Base-by-base conservation (phyloP, 345 rosid genomes). In the Crucihimalaya himalaica region DNA sequence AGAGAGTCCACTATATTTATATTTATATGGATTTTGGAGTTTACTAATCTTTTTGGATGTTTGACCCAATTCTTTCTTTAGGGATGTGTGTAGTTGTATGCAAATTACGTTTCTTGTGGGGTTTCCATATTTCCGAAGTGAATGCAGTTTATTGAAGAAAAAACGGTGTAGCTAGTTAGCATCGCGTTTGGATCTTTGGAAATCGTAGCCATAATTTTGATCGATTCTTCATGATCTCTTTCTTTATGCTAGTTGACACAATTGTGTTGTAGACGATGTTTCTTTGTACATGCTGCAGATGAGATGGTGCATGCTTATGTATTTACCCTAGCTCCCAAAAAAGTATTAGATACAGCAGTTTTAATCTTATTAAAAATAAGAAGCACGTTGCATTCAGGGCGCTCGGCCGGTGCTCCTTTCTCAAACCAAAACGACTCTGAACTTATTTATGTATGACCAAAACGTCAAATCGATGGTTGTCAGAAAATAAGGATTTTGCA, bases 361-460 rank as follows among this genome's bases (percentile, higher is more conserved):
- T 52, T 8, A 35, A 42, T 37, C 43, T 18, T 57, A 73, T 53
- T 31, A 46, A 47, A 66, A 56, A 15, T 47, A 14, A 57, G 42
- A 58, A 16, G 64, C 78, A 58, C 48, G 77, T 57, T 66, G 46
- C n/a, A n/a, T n/a, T n/a, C n/a, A n/a, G n/a, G n/a, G n/a, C n/a
- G n/a, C n/a, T n/a, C n/a, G n/a, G n/a, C n/a, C n/a, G n/a, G n/a
- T n/a, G n/a, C n/a, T n/a, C n/a, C n/a, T n/a, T n/a, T n/a, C n/a
- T n/a, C n/a, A n/a, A n/a, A n/a, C n/a, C n/a, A n/a, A n/a, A n/a
- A n/a, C n/a, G n/a, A n/a, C n/a, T n/a, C n/a, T n/a, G n/a, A n/a
- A n/a, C 57, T 18, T 10, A 19, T 40, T 3, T 5, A 28, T 28
- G 25, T 45, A 21, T 34, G 58, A 73, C 64, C 39, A 21, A 16